Base-by-base conservation (phyloP, 2,329 filamentous ascomycete species). In the Aureobasidium musti region DNA sequence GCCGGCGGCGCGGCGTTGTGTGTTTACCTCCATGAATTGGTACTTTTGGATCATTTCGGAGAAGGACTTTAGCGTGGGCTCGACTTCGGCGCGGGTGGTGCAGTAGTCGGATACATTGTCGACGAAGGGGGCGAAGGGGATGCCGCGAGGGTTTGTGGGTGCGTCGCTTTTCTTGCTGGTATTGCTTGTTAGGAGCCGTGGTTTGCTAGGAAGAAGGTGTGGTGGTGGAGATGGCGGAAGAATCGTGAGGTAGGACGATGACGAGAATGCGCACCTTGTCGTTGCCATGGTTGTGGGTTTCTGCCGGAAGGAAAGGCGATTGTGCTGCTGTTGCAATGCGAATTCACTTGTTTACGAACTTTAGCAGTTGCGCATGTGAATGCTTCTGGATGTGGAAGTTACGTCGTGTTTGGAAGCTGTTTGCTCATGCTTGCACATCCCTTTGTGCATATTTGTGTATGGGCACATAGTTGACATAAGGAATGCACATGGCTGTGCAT, bases 1-100 rank as follows among this genome's bases (percentile, higher is more conserved):
- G 2, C 93, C 92, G 4, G 85, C 83, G 63, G 91, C 89, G 56
- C 95, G 87, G 70, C 92, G 86, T 78, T 96, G 90, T 67, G 95
- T 91, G 79, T 97, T 98, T 76, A 90, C 83, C 81, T 98, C 92
- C 95, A 99, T 99, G 81, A 98, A 99, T 79, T 98, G 95, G 82
- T 99, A 99, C 84, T 99, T 99, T 73, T 91, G 91, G 71, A 96
- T 96, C 91, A 96, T 95, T 82, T 96, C 91, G 76, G 94, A 91
- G 77, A 96, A 96, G 77, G 85, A 92, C 75, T 90, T 88, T 74
- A 96, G 82, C 19, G 91, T 93, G 53, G 84, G 82, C 76, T 96
- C 91, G 72, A 95, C 91, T 74, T 96, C 90, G 43, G 86, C 86
- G 65, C 91, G 86, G 49, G 89, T 87, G 52, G 89, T 83, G 67